Percentiles rank a stretch among this genome's conserved stretches.
phyloP scores from a whole-genome alignment of 2,329 filamentous ascomycete species.

The Drechslerella dactyloides region DNA sequence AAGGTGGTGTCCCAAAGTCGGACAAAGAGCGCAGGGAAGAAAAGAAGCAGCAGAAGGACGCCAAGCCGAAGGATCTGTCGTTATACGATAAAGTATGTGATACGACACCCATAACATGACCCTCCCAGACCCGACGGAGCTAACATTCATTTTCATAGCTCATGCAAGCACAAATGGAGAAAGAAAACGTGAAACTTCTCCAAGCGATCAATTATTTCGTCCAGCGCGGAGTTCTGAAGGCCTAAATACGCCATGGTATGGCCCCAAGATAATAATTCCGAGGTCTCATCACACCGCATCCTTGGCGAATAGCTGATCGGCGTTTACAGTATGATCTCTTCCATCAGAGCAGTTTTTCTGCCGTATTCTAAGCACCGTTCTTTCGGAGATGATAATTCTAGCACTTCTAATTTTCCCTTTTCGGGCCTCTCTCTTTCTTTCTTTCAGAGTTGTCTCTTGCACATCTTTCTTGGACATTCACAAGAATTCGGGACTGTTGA shows the following conservation, averaged over 20 bases:
- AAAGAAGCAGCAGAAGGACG: slow-evolving; percentile 47
- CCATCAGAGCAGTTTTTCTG: not conserved
- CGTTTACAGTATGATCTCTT: too few relatives aligned
- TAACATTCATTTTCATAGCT: slow-evolving; percentile 22
- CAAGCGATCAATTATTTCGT: slow-evolving; percentile 48
- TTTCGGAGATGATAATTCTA: not conserved
- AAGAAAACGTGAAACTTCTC: slow-evolving; percentile 45
- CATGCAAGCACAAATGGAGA: slow-evolving; percentile 49
- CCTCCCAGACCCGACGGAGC: not conserved
- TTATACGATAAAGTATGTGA: slow-evolving; percentile 45
- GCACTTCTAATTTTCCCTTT: not conserved
- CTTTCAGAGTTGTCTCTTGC: not conserved
- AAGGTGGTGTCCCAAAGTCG: slow-evolving; percentile 46
- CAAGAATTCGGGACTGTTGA: not conserved
- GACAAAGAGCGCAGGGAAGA: slow-evolving; percentile 47
- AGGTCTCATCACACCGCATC: too few relatives aligned
- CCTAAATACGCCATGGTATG: slow-evolving; percentile 16
- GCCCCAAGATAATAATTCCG: not conserved
- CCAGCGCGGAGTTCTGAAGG: slow-evolving; percentile 38
- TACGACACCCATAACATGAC: not conserved
- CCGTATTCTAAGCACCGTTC: not conserved
- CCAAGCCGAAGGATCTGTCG: slow-evolving; percentile 39
- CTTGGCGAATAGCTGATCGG: too few relatives aligned
- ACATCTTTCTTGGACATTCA: not conserved
- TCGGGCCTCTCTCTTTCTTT: not conserved